Percentiles rank a stretch among this genome's conserved stretches.
phyloP scores from a whole-genome alignment of 2,329 filamentous ascomycete species.

The Diaporthe longicolla region DNA sequence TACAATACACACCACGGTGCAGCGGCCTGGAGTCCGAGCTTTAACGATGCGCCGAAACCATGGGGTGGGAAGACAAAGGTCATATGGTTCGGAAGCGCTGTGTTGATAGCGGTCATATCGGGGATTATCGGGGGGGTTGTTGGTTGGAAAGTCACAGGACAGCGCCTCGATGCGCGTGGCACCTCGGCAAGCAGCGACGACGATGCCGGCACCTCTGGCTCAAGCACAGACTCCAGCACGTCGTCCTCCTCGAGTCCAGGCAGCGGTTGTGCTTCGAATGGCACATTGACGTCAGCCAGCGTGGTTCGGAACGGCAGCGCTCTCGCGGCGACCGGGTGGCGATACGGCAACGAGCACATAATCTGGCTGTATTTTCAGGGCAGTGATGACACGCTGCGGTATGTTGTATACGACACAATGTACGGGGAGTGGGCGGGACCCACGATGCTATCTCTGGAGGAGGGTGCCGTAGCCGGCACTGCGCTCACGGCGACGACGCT shows the following conservation, averaged over 20 bases:
- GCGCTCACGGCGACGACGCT: slow-evolving; percentile 21
- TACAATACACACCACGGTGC: not conserved
- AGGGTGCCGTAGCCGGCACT: slow-evolving; percentile 11
- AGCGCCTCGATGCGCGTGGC: not conserved
- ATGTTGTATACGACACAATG: slow-evolving; percentile 17
- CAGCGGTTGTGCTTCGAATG: not conserved
- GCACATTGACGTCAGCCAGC: not conserved
- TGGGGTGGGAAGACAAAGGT: not conserved
- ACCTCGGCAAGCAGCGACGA: not conserved
- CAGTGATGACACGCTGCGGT: not conserved
- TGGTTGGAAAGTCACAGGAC: slow-evolving; percentile 14
- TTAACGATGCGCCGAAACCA: not conserved
- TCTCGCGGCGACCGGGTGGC: slow-evolving; percentile 26
- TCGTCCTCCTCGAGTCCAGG: not conserved
- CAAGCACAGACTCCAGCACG: not conserved
- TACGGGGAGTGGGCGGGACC: slow-evolving; percentile 10
- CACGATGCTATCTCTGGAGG: not conserved
- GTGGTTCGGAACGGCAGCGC: slow-evolving; percentile 13
- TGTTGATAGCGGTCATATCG: slow-evolving; percentile 18
- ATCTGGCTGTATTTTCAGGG: slow-evolving; percentile 25
- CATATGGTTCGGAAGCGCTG: not conserved
- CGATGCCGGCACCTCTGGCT: not conserved
- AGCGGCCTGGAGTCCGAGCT: not conserved
- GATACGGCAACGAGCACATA: slow-evolving; percentile 18
- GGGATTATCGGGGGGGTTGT: slow-evolving; percentile 7